Evolutionary conservation across 495 filamentous ascomycete species (phyloP).

Genomic region (Daldinia childiae): DNA sequence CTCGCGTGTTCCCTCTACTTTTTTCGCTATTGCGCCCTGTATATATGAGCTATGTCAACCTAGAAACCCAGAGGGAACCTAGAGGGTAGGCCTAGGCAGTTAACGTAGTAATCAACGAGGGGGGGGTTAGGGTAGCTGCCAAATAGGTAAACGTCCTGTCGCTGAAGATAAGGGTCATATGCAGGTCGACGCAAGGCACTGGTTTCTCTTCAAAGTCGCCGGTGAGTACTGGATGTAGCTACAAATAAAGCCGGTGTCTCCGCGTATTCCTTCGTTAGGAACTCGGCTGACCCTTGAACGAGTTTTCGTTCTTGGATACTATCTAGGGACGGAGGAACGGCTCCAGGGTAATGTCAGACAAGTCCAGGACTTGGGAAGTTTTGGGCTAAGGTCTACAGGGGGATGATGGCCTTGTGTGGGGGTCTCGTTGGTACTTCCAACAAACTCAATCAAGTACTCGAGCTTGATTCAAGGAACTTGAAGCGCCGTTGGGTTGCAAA

Average conservation of each 20-base stretch:
- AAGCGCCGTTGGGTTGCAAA: constrained; percentile 30
- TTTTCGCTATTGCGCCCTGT: constrained; percentile 31
- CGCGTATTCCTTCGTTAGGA: constrained; percentile 13
- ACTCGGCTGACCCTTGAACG: constrained; percentile 28
- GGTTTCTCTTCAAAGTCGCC: constrained; percentile 13
- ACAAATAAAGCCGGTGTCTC: constrained; percentile 17
- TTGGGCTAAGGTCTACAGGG: constrained; percentile 37
- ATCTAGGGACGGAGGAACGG: constrained; percentile 30
- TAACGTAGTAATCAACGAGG: constrained; percentile 13
- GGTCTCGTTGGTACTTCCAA: constrained; percentile 32
- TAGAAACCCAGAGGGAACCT: too few species aligned
- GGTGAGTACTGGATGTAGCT: constrained; percentile 4
- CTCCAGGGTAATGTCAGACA: constrained; percentile 41
- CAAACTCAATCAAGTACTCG: constrained; percentile 10
- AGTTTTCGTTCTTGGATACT: constrained; percentile 24
- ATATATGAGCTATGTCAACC: constrained; percentile 18
- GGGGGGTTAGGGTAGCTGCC: constrained; percentile 15
- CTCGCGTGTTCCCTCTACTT: constrained; percentile 11
- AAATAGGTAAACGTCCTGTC: constrained; percentile 16
- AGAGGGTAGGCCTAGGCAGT: constrained; percentile 20
- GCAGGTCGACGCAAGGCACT: constrained; percentile 39
- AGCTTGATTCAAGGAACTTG: constrained; percentile 22
- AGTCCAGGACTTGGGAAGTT: constrained; percentile 25
- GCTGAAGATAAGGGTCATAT: constrained; percentile 36
- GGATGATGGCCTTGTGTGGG: constrained; percentile 29